Base-by-base conservation (phyloP, 768 basidiomycete species). In the Trametes meyenii region DNA sequence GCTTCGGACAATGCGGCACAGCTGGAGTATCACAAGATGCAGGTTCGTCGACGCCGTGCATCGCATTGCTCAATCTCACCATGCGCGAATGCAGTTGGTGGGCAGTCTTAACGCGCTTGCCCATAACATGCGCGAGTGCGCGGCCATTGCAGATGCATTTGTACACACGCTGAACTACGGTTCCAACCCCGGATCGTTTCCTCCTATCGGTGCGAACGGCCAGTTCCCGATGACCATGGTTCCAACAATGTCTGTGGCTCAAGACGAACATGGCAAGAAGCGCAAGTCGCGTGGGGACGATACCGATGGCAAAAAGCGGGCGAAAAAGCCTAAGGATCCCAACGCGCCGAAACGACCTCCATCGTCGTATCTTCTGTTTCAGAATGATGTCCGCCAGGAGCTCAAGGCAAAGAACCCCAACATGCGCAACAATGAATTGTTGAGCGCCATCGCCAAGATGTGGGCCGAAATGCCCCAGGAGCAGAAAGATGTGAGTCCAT, bases 281-380 rank as follows among this genome's bases (percentile, higher is more conserved):
- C 84, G 85, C 70, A 88, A 85, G 69, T 59, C 59, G 39, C 65
- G 66, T 42, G 63, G 44, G 17, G 67, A 64, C 5, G 70, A 72
- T 7, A 64, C 55, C 21, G 66, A 65, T 3, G 65, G 53, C 29
- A 70, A 74, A 51, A 89, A 85, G 72, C 78, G 78, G 66, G 78
- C 77, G 59, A 94, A 88, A 75, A 88, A 89, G 67, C 80, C 70
- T 42, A 87, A 88, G 74, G 96, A 98, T 69, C 94, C 95, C 19
- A 90, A 95, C 74, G 94, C 94, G 60, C 96, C 96, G 35, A 97
- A 96, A 73, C 88, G 94, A 10, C 96, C 96, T 26, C 83, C 94
- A 14, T 92, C 92, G 7, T 94, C 94, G 19, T 98, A 96, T 77
- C 85, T 98, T 70, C 78, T 96, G 67, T 98, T 90, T 82, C 96